Evolutionary conservation across 352 stramenopile species (phyloP), one percentile per base, ranked within the genome.

Genomic region (Globisporangium orthogonon): DNA sequence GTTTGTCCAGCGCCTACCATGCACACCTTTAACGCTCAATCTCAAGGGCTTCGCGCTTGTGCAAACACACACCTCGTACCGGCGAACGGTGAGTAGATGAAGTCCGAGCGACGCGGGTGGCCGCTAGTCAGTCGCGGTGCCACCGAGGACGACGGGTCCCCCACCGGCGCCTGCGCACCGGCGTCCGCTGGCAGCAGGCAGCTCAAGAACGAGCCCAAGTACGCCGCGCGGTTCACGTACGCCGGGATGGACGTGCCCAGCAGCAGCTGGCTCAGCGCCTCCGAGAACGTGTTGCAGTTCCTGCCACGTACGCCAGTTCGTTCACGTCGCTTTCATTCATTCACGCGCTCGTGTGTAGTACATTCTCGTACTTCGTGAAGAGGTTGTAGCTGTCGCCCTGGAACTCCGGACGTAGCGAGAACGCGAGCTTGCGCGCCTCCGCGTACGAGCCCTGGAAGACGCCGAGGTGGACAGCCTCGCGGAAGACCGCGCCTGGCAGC

Each of bases 231-330:
- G 61, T 98, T 98, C 48, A 98, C 76, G 72, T 97, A 94, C 37
- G 72, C 61, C 6, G 94, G 94, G 55, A 98, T 96, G 13, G 76
- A 66, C 31, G 78, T 82, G 31, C 63, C 63, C 50, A 98, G 60
- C 30, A 98, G 76, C 47, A 87, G 63, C 56, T 86, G 91, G 46
- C 84, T 90, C 17, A 89, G 64, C 29, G 73, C 88, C 69, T 98
- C 93, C 14, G 89, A 82, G 74, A 97, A 98, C 62, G 94, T 77
- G 71, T 98, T 98, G 75, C 94, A 98, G 70, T 98, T 98, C 67
- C 78, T 70, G 55, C 30, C 31, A 28, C 6, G 40, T 35, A 50
- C 53, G 37, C 17, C 28, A 58, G 41, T 33, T 35, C 6, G 29
- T 45, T 7, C 45, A 33, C 4, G 23, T 23, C 23, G 23, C 23